Evolutionary conservation across 164 flowering plant species (phyloP), one percentile per base, ranked within the genome.

Genomic region (Kingdonia uniflora): DNA sequence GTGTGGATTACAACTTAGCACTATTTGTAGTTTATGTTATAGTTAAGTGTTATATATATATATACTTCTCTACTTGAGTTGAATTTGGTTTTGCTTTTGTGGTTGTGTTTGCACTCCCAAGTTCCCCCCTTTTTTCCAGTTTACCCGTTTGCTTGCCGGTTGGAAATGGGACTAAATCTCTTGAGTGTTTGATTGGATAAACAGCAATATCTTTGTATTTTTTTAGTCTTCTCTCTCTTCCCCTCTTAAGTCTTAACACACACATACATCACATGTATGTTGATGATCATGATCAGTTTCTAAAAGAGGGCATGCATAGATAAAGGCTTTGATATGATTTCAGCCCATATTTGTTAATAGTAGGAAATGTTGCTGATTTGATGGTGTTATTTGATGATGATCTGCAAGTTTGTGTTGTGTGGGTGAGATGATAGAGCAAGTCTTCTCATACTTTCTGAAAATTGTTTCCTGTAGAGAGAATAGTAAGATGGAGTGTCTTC

Each of bases 91-190:
- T 19, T 23, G 58, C 19, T 35, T 52, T 67, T 56, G 44, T 65
- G 50, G 62, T 60, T 64, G 42, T 58, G 60, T 57, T 56, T 38
- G 14, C 2, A 11, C 24, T 58, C 6, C n/a, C 14, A 47, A 47
- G 29, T 26, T 49, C 23, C 0, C 20, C n/a, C 5, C 26, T 50
- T 47, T 72, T 68, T 69, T 69, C 71, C 57, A 22, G 35, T 45
- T 57, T 63, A 24, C 20, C 41, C 53, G 61, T 43, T 62, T 35
- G 35, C 26, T 55, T 63, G 61, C 57, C 57, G 26, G 46, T 20
- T 55, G 44, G 52, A 40, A 42, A 38, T 40, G 19, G 58, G 26
- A 49, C 21, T 57, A 12, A 25, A 39, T 17, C 49, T 37, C 4
- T 29, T 29, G 35, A 29, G 4, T 47, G 57, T 57, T 51, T 63